Conservation (phyloP, 345 rosid species). For the Aquilaria sinensis region DNA sequence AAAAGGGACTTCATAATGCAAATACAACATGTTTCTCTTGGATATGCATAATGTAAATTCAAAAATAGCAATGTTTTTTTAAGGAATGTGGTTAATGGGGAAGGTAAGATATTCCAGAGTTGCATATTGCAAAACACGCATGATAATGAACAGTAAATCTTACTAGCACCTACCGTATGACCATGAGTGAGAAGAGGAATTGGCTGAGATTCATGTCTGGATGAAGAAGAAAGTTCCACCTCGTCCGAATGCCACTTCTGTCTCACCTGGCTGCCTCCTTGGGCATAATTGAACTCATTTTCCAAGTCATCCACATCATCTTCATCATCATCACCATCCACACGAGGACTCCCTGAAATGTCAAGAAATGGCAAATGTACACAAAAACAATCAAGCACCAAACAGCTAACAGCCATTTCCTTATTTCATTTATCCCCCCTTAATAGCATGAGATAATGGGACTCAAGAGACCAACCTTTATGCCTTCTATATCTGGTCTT, state of each 20-base stretch:
- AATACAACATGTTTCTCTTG: no score
- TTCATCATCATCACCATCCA: slow-evolving; percentile 97
- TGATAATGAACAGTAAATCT: not conserved
- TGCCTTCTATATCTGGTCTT: slow-evolving; percentile 95
- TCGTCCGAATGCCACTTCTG: slow-evolving; percentile 84
- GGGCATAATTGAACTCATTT: slow-evolving; percentile 83
- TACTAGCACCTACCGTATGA: slow-evolving; percentile 45
- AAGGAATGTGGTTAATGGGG: no score
- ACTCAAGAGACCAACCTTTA: slow-evolving; percentile 46
- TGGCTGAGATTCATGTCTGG: slow-evolving; percentile 86
- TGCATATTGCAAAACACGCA: not conserved
- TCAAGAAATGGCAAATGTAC: not conserved
- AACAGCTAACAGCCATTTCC: not conserved
- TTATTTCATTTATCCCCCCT: no score
- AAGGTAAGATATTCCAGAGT: no score
- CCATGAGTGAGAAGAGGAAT: slow-evolving; percentile 94
- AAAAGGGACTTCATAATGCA: no score
- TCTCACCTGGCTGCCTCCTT: slow-evolving; percentile 55
- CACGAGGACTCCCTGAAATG: slow-evolving; percentile 81
- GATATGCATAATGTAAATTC: no score
- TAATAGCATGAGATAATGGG: not conserved
- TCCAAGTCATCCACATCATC: slow-evolving; percentile 95
- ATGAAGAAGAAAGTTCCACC: slow-evolving; percentile 73
- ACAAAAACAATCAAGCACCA: not conserved
- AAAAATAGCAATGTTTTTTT: no score